These are phyloP conservation scores for Sindora glabra DNA, from an alignment of 306 rosid genomes.

Conservation along the genomic window DNA sequence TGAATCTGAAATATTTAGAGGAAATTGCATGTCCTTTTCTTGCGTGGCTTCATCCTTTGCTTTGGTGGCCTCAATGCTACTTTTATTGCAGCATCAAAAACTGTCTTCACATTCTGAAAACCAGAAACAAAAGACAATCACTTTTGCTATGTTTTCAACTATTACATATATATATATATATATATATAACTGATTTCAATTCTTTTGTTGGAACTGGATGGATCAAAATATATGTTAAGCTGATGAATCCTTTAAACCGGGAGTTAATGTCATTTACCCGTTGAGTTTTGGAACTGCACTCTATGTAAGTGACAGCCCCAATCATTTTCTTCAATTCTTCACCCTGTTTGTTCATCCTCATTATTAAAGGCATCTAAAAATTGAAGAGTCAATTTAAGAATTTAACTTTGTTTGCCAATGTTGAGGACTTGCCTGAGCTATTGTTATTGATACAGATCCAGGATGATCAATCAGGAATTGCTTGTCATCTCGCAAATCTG, in stretches of 20 bases:
- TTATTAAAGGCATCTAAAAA: background rate
- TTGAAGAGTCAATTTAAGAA: background rate
- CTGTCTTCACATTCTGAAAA: constrained; percentile 49
- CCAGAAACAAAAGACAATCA: background rate
- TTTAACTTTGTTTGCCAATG: background rate
- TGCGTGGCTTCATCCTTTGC: constrained; percentile 36
- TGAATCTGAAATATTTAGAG: constrained; percentile 13
- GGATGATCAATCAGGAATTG: constrained; percentile 55
- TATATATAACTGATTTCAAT: no score
- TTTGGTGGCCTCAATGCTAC: constrained; percentile 42
- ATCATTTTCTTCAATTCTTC: constrained; percentile 85
- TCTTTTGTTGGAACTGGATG: background rate
- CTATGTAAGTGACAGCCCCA: constrained; percentile 71
- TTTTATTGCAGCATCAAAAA: constrained; percentile 48
- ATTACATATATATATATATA: no score
- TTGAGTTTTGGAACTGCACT: constrained; percentile 94
- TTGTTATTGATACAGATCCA: constrained; percentile 41
- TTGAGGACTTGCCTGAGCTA: constrained; percentile 46
- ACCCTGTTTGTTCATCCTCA: constrained; percentile 43
- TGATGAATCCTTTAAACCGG: background rate
- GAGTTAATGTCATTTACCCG: constrained; percentile 38
- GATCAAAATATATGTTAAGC: background rate
- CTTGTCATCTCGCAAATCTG: constrained; percentile 69
- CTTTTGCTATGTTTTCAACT: no score
- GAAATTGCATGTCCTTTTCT: constrained; percentile 32